These are phyloP conservation scores for Boletus eberwhitei DNA, from an alignment of 768 basidiomycete species.

Conservation along the genomic window DNA sequence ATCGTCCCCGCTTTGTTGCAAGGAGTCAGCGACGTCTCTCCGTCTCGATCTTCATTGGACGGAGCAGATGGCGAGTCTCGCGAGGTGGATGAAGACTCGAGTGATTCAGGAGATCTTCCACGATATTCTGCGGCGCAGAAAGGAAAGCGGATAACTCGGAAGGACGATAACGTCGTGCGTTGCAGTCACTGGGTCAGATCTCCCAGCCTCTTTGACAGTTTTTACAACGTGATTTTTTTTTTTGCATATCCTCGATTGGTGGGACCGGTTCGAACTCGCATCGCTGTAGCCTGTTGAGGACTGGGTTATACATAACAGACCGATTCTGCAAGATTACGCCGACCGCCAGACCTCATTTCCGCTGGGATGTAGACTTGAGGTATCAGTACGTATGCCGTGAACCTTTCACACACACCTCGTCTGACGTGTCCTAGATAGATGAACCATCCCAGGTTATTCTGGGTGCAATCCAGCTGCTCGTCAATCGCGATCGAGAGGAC, in stretches of 20 bases:
- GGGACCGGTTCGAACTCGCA: neutral
- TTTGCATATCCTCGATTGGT: neutral
- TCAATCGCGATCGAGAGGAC: constrained; percentile 21
- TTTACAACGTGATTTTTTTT: constrained; percentile 5
- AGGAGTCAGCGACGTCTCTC: neutral
- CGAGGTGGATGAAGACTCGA: neutral
- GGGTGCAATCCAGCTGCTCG: constrained; percentile 28
- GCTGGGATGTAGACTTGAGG: constrained; percentile 21
- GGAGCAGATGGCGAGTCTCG: neutral
- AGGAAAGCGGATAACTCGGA: constrained; percentile 11
- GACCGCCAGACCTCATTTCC: constrained; percentile 26
- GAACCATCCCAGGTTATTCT: constrained; percentile 24
- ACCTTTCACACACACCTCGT: neutral
- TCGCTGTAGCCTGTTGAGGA: constrained; percentile 14
- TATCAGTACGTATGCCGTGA: constrained; percentile 18
- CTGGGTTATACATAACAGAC: constrained; percentile 24
- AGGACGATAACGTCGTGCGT: neutral
- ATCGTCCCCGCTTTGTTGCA: constrained; percentile 20
- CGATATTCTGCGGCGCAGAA: constrained; percentile 12
- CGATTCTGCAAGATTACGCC: constrained; percentile 26
- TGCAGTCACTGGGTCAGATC: neutral
- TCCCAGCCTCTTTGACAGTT: neutral
- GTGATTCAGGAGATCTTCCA: neutral
- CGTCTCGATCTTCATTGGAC: neutral
- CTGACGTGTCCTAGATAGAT: constrained; percentile 20